Evolutionary conservation across 805 yeast species (phyloP), one percentile per base, ranked within the genome.

Genomic region (Starmerella tilneyi): DNA sequence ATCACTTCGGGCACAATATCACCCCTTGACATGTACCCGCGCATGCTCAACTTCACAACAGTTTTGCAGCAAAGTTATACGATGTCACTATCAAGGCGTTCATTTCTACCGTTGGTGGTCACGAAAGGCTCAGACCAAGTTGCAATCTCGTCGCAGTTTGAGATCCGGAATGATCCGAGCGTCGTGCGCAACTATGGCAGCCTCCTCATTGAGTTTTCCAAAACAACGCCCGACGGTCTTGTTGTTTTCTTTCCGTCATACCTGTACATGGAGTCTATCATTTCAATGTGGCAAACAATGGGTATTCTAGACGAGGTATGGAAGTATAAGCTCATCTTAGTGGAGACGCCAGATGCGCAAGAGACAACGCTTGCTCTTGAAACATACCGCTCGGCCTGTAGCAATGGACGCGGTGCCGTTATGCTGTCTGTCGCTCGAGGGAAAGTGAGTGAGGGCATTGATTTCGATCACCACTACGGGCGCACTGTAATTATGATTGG

Each of bases 121-220:
- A 89, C 99, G 0, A 89, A 94, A 61, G 98, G 98, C 0, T 83
- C 96, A 0, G 99, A 92, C 63, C 99, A 92, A 63, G 97, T 92
- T 15, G 89, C 96, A 0, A 89, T 92, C 13, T 83, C 95, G 2
- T 89, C 98, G 0, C 75, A 96, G 58, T 92, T 92, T 63, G 96
- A 92, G 65, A 92, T 92, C 50, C 73, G 99, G 63, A 92, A 92
- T 59, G 98, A 92, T 63, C 98, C 98, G 4, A 84, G 95, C 57
- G 95, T 92, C 44, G 97, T 92, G 28, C 76, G 99, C 61, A 92
- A 92, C 63, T 92, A 92, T 62, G 99, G 99, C 3, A 84, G 94
- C 3, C 69, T 92, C 56, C 65, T 92, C 45, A 81, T 92, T 40
- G 97, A 92, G 63, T 89, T 86, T 61, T 75, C 97, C 12, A 92